Evolutionary conservation across 2,329 filamentous ascomycete species (phyloP), one percentile per base, ranked within the genome.

Genomic region (Albifimbria verrucaria): DNA sequence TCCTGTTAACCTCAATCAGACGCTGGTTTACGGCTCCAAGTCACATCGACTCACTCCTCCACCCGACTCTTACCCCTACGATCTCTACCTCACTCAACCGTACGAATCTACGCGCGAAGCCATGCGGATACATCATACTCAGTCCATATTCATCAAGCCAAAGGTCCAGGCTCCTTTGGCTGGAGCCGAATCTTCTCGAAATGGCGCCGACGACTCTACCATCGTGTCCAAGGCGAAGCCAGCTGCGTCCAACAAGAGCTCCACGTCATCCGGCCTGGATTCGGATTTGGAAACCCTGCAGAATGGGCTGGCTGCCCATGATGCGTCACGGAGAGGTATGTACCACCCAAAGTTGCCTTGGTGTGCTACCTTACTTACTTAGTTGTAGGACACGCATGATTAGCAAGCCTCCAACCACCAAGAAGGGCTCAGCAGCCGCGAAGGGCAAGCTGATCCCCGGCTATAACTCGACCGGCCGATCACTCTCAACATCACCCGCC

Each of bases 81-180:
- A 86, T 52, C 69, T 87, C 23, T 86, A 79, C 65, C 72, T 79
- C 41, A 78, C 80, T 45, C 73, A 78, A 55, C 74, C 78, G n/a
- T 73, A 75, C 59, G 73, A 78, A 51, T 72, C 76, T 3, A 70
- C 72, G 18, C 69, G 70, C 58, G 71, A 71, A 57, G 77, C 78
- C 24, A 73, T 75, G 55, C 75, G 74, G 59, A 65, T 84, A 22
- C 74, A 79, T 23, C 69, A 77, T n/a, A 75, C 78, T 21, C 78
- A 77, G 62, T 77, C 76, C 7, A 68, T 85, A 22, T 77, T 81
- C 62, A 70, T 70, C 53, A 76, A 74, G 52, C 72, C 72, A 7
- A 68, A 65, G 51, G 49, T 50, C 17, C 52, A 50, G 42, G 21
- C 59, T 28, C 49, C 58, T 52, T 36, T 57, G 43, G 52, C 49